Evolutionary conservation across 495 filamentous ascomycete species (phyloP).

Genomic region (Pseudoneurospora amorphoporcata): DNA sequence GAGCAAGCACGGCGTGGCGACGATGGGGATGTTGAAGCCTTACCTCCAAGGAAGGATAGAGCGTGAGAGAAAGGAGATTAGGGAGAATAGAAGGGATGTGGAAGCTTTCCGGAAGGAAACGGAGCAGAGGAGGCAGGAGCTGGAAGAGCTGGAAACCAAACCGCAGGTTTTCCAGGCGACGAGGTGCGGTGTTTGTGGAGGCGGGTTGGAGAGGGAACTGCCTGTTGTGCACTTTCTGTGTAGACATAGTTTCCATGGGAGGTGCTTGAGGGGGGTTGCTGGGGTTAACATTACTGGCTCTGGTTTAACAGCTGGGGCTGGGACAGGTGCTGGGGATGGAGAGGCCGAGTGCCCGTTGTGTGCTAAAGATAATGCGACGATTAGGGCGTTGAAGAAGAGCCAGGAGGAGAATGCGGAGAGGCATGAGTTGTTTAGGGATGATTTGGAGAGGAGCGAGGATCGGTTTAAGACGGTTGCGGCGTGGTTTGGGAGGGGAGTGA

Average conservation of each 20-base stretch:
- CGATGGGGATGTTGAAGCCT: conserved; percentile 92
- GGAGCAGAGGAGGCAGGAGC: conserved; percentile 63
- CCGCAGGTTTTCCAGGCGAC: conserved; percentile 85
- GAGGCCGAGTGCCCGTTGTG: conserved; percentile 78
- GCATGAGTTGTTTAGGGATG: conserved; percentile 82
- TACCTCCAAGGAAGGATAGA: conserved; percentile 86
- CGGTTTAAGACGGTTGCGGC: conserved; percentile 81
- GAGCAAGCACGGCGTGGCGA: conserved; percentile 54
- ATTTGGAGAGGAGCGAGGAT: conserved; percentile 68
- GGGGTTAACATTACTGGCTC: conserved; percentile 16
- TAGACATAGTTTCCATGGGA: conserved; percentile 90
- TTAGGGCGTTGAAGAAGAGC: conserved; percentile 70
- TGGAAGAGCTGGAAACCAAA: conserved; percentile 62
- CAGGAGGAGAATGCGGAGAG: conserved; percentile 81
- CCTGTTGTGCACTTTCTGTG: conserved; percentile 93
- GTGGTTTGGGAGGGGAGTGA: conserved; percentile 90
- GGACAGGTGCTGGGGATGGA: conserved; percentile 28
- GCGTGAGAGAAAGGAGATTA: conserved; percentile 76
- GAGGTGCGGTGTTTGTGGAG: conserved; percentile 63
- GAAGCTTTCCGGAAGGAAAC: conserved; percentile 81
- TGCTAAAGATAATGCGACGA: conserved; percentile 70
- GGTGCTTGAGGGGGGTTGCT: conserved; percentile 49
- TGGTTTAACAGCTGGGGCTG: conserved; percentile 3
- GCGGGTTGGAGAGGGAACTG: conserved; percentile 57
- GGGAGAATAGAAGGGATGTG: conserved; percentile 70